Conservation (phyloP, 352 stramenopile genomes). For the Pythium oligandrum region DNA sequence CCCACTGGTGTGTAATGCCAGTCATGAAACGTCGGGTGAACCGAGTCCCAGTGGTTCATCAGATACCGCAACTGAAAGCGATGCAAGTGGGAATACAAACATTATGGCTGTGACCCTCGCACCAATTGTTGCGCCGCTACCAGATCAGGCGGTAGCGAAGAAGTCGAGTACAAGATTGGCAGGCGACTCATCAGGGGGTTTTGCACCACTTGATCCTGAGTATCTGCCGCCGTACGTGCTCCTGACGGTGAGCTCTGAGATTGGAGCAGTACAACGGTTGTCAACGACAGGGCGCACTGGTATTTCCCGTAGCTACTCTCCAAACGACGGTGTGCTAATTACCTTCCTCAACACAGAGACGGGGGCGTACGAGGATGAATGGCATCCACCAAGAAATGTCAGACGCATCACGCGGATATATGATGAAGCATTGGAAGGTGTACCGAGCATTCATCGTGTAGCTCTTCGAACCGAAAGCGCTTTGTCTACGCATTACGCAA, state of each 20-base stretch:
- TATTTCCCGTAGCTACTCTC: constrained; percentile 50
- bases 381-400: constrained; percentile 65
- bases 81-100: constrained; percentile 39
- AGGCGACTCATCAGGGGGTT: constrained; percentile 17
- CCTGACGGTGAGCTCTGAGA: constrained; percentile 69
- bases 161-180: constrained; percentile 6
- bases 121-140: constrained; percentile 56
- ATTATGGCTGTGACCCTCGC: constrained; percentile 77
- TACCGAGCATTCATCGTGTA: constrained; percentile 72
- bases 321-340: constrained; percentile 64
- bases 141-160: constrained; percentile 19
- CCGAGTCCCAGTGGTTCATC: constrained; percentile 1
- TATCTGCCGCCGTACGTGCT: constrained; percentile 74
- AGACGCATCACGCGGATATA: constrained; percentile 78
- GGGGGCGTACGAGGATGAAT: constrained; percentile 82
- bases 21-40: constrained; percentile 10
- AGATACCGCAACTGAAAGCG: constrained; percentile 9
- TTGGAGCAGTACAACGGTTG: constrained; percentile 65
- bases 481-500: constrained; percentile 78
- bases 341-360: constrained; percentile 86
- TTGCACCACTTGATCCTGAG: constrained; percentile 57
- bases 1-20: constrained; percentile 35
- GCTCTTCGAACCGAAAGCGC: constrained; percentile 75
- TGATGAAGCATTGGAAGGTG: constrained; percentile 59
- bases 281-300: constrained; percentile 62